Conservation (phyloP, 2,329 filamentous ascomycete species). For the Paracoccidioides lutzii region DNA sequence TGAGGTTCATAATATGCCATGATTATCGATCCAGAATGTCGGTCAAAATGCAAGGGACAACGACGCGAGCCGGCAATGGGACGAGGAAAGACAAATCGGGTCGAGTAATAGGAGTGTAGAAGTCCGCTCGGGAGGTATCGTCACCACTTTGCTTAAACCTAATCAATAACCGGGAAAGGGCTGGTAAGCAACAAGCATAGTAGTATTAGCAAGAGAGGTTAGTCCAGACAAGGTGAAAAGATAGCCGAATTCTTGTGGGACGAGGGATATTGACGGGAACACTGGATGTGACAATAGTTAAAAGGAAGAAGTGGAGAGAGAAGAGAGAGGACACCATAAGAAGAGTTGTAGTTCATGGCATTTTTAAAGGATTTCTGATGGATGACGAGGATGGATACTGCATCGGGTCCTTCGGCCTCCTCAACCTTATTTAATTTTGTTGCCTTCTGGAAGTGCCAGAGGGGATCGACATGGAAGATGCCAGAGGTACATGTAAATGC, state of each 20-base stretch:
- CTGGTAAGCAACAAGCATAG: conserved; percentile 1
- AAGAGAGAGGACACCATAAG: not conserved
- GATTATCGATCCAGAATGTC: conserved; percentile 12
- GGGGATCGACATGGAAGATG: too few relatives aligned
- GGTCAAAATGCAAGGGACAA: not conserved
- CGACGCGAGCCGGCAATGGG: not conserved
- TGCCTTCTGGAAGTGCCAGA: not conserved
- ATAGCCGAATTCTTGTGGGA: not conserved
- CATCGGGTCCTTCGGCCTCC: not conserved
- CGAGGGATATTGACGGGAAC: not conserved
- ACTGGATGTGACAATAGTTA: not conserved
- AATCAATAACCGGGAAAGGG: not conserved
- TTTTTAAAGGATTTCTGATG: too few relatives aligned
- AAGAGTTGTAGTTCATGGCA: not conserved
- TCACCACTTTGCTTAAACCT: not conserved
- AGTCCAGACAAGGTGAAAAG: not conserved
- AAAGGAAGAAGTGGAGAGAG: not conserved
- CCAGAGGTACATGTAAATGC: too few relatives aligned
- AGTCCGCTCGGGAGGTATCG: not conserved
- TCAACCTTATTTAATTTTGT: not conserved
- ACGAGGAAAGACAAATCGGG: not conserved
- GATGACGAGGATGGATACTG: not conserved
- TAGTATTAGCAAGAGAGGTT: conserved; percentile 12
- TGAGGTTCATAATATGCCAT: conserved; percentile 63
- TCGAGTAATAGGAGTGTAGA: not conserved